Base-by-base conservation (phyloP, 305 asterid species). In the Rubia tinctorum region DNA sequence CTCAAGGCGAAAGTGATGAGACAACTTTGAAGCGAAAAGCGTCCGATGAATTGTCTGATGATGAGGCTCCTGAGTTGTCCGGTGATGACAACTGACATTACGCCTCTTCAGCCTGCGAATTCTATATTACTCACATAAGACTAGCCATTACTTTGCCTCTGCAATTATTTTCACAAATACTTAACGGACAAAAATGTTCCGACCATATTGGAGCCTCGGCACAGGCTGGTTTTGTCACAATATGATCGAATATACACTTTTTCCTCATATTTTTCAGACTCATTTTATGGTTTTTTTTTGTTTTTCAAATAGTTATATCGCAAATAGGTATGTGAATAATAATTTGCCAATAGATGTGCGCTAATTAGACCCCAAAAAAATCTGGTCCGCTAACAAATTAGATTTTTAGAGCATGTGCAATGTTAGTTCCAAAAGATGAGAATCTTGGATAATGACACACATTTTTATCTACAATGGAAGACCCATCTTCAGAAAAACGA, bases 11-110 rank as follows among this genome's bases (percentile, higher is more conserved):
- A 49, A 30, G 34, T 30, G n/a, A 71, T 15, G 78, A 23, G 73
- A 81, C 55, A 43, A 30, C 81, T 59, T 69, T 71, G 39, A 86
- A 88, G 81, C 78, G 90, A 78, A 84, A 82, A 73, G 51, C 14
- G 37, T 61, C 61, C 44, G 75, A 81, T n/a, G 73, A 58, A 8
- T n/a, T 58, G 64, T 58, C 34, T 58, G 34, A 23, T 23, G 34
- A 58, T 51, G 56, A 56, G 63, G 25, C 63, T 22, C 5, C 63
- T 58, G 34, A 58, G 34, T 8, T 22, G 64, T 23, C 64, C 7
- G 64, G 34, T 8, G 64, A 58, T 58, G 64, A 22, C 15, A 58
- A 58, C 27, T 58, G 37, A 22, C 23, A 15, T 4, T 17, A n/a
- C 18, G 22, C 22, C 17, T 53, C 59, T n/a, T 53, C 13, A 51